phyloP scores from a whole-genome alignment of 1,284 basidiomycete species.

The Boletus austroedulis region DNA sequence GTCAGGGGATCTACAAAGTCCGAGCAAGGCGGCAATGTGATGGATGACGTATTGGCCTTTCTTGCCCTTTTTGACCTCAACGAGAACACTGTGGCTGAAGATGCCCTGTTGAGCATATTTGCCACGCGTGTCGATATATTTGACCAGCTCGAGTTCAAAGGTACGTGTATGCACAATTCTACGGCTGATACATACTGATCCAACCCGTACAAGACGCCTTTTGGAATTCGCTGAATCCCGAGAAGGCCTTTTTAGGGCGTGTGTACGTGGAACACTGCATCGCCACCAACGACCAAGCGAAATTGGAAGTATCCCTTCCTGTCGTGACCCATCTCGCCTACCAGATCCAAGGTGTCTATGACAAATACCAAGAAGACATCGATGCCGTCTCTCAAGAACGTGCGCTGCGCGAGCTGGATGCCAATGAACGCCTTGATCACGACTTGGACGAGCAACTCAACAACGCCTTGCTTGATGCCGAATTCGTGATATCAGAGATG shows the following conservation, averaged over 20 bases:
- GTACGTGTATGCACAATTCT: too few relatives aligned
- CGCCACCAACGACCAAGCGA: too few relatives aligned
- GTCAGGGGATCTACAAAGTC: conserved; percentile 47
- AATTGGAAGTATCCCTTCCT: too few relatives aligned
- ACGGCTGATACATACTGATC: too few relatives aligned
- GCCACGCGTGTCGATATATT: too few relatives aligned
- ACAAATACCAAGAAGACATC: conserved; percentile 56
- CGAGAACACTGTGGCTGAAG: conserved; percentile 60
- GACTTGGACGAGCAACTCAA: conserved; percentile 60
- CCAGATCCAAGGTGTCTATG: conserved; percentile 79
- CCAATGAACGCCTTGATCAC: conserved; percentile 42
- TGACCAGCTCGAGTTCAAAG: too few relatives aligned
- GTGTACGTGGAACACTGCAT: too few relatives aligned
- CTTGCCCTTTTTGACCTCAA: conserved; percentile 63
- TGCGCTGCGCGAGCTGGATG: conserved; percentile 41
- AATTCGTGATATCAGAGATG: conserved; percentile 81
- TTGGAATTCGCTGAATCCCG: too few relatives aligned
- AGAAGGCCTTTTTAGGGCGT: too few relatives aligned
- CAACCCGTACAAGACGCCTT: too few relatives aligned
- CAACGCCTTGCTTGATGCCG: conserved; percentile 34
- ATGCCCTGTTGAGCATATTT: conserved; percentile 49
- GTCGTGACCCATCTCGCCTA: conserved; percentile 87
- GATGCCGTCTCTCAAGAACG: conserved; percentile 47
- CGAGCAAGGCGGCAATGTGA: conserved; percentile 43
- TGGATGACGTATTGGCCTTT: conserved; percentile 56